A percentile compares a stretch with the other conserved stretches of the same genome.
These are phyloP conservation scores for Metschnikowia shivogae DNA, from an alignment of 805 yeast genomes.

Conservation along the genomic window DNA sequence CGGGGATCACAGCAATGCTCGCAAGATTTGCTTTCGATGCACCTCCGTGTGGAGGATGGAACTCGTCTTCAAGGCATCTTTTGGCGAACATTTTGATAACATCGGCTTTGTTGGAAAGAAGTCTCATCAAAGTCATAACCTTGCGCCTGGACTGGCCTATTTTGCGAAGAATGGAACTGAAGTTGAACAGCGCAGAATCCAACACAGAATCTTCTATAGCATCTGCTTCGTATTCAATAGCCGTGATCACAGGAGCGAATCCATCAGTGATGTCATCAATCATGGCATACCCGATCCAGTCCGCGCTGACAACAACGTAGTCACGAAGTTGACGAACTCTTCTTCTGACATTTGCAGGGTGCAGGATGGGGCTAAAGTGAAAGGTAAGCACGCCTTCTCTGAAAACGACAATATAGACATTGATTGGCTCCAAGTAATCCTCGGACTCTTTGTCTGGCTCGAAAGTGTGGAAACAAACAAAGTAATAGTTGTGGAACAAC, in stretches of 20 bases:
- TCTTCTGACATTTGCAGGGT: slow-evolving; percentile 69
- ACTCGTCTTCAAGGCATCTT: slow-evolving; percentile 76
- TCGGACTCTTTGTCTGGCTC: slow-evolving; percentile 79
- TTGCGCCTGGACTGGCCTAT: slow-evolving; percentile 88
- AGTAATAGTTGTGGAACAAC: slow-evolving; percentile 81
- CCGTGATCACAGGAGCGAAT: slow-evolving; percentile 75
- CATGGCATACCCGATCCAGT: slow-evolving; percentile 78
- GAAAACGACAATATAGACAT: slow-evolving; percentile 62
- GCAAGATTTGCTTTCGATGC: slow-evolving; percentile 18
- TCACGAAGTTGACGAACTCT: slow-evolving; percentile 77
- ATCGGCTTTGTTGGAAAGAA: slow-evolving; percentile 90
- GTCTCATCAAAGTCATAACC: slow-evolving; percentile 88
- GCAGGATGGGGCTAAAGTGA: slow-evolving; percentile 56
- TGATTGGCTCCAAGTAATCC: slow-evolving; percentile 75
- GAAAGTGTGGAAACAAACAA: slow-evolving; percentile 95
- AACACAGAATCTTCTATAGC: slow-evolving; percentile 84
- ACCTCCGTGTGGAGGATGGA: slow-evolving; percentile 10
- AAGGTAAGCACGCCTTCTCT: slow-evolving; percentile 56
- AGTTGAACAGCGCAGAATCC: slow-evolving; percentile 69
- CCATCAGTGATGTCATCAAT: slow-evolving; percentile 85
- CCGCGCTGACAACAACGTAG: slow-evolving; percentile 72
- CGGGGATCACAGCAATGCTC: slow-evolving; percentile 9
- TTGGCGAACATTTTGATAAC: slow-evolving; percentile 95
- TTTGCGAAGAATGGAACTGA: slow-evolving; percentile 68
- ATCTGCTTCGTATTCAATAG: slow-evolving; percentile 76